These are phyloP conservation scores for Yamadazyma paraphyllophila DNA, from an alignment of 805 yeast species.

Conservation along the genomic window DNA sequence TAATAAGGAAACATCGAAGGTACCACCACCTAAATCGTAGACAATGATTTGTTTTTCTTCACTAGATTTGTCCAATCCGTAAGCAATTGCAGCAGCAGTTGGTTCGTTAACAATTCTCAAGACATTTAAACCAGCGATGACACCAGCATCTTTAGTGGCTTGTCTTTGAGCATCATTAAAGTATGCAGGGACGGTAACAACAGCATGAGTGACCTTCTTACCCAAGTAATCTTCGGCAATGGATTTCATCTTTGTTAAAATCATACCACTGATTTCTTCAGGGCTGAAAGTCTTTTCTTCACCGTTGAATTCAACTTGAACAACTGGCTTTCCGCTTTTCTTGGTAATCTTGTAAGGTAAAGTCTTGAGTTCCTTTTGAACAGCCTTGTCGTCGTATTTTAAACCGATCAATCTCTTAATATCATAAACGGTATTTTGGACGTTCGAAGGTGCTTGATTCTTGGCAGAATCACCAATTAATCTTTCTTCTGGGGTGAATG, in stretches of 20 bases:
- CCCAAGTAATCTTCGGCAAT: constrained; percentile 85
- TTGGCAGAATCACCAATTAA: constrained; percentile 96
- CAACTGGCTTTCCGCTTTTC: constrained; percentile 74
- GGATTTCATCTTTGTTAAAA: constrained; percentile 82
- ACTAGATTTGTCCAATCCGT: constrained; percentile 59
- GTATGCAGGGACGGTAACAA: constrained; percentile 95
- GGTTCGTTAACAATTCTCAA: constrained; percentile 96
- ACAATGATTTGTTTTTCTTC: constrained; percentile 46
- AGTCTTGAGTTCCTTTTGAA: constrained; percentile 56
- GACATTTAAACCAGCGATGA: constrained; percentile 93
- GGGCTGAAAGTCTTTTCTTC: constrained; percentile 88
- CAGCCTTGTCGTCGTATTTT: constrained; percentile 76
- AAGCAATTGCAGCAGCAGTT: constrained; percentile 75
- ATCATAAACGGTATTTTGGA: constrained; percentile 84
- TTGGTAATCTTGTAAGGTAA: constrained; percentile 80
- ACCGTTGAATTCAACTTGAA: constrained; percentile 78
- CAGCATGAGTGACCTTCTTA: constrained; percentile 68
- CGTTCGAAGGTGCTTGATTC: constrained; percentile 96
- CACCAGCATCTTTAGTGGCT: constrained; percentile 97
- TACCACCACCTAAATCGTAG: constrained; percentile 52
- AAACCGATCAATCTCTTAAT: constrained; percentile 94
- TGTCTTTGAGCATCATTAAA: constrained; percentile 98
- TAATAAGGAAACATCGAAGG: constrained; percentile 80
- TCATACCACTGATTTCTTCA: constrained; percentile 94
- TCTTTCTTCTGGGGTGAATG: constrained; percentile 90